phyloP scores from a whole-genome alignment of 2,329 filamentous ascomycete genomes.

The Berkeleyomyces rouxiae region DNA sequence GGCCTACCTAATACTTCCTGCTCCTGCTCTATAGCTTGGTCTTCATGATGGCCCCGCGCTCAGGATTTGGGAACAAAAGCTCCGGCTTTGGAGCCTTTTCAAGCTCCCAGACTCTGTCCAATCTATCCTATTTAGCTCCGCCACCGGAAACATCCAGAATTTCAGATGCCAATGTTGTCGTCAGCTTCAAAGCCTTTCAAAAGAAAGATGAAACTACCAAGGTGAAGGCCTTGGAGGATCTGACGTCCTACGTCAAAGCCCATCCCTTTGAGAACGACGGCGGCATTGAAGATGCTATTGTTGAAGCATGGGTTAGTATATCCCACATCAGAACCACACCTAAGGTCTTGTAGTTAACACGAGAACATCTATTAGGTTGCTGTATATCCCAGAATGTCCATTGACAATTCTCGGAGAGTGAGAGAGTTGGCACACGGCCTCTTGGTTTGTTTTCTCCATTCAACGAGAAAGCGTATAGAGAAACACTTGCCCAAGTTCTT shows the following conservation, averaged over 20 bases:
- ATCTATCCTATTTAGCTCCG: constrained; percentile 73
- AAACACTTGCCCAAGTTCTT: constrained; percentile 61
- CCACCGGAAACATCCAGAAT: constrained; percentile 65
- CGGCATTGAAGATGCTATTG: constrained; percentile 60
- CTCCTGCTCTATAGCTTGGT: neutral
- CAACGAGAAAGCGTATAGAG: constrained; percentile 66
- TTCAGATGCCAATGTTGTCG: constrained; percentile 64
- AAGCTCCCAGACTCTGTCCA: constrained; percentile 5
- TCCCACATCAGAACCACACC: constrained; percentile 11
- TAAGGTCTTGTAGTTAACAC: neutral
- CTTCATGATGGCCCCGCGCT: neutral
- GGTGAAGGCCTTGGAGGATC: constrained; percentile 73
- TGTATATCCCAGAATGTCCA: constrained; percentile 74
- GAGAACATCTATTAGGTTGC: constrained; percentile 39
- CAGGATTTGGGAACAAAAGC: constrained; percentile 7
- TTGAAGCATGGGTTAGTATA: constrained; percentile 66
- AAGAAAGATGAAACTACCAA: constrained; percentile 94
- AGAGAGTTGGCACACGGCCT: constrained; percentile 70
- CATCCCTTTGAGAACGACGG: constrained; percentile 37
- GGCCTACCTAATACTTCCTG: neutral
- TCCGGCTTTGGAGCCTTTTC: constrained; percentile 2
- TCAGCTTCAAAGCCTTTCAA: constrained; percentile 79
- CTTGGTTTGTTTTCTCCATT: constrained; percentile 45
- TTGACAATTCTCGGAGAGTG: constrained; percentile 75
- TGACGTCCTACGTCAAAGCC: constrained; percentile 46